phyloP scores from a whole-genome alignment of 805 yeast genomes.

The Metschnikowia lachancei region DNA sequence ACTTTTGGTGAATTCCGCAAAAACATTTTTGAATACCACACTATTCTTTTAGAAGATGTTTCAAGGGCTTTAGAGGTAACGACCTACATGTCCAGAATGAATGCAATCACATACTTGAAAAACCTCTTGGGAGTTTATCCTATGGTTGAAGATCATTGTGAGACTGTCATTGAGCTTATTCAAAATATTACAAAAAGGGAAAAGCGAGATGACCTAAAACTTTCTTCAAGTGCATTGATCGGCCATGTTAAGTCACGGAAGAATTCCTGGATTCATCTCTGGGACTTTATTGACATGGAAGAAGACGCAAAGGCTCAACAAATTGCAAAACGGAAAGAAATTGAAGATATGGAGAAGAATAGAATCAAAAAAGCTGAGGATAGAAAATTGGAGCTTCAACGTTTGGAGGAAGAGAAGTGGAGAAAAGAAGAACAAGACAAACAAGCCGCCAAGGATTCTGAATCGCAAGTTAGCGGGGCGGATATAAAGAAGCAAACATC shows the following conservation, averaged over 20 bases:
- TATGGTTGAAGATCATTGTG: conserved; percentile 63
- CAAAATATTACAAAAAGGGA: conserved; percentile 52
- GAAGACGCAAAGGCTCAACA: conserved; percentile 41
- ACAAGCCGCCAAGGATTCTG: conserved; percentile 3
- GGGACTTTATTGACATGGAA: conserved; percentile 55
- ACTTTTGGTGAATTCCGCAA: conserved; percentile 37
- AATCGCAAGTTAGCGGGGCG: background rate
- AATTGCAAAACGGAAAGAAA: conserved; percentile 23
- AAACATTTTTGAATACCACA: conserved; percentile 56
- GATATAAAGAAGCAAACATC: conserved; percentile 1
- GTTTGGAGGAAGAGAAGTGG: conserved; percentile 15
- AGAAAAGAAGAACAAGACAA: conserved; percentile 13
- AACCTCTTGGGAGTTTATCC: conserved; percentile 65
- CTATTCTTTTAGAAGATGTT: conserved; percentile 44
- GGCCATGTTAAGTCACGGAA: conserved; percentile 62
- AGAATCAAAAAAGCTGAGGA: conserved; percentile 18
- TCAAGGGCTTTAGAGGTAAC: conserved; percentile 42
- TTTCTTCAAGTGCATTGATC: conserved; percentile 69
- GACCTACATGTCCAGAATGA: conserved; percentile 77
- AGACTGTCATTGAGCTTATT: conserved; percentile 45
- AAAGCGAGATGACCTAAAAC: conserved; percentile 71
- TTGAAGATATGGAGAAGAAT: conserved; percentile 17
- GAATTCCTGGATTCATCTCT: conserved; percentile 47
- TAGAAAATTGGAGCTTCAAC: conserved; percentile 11
- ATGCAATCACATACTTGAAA: conserved; percentile 74